Conservation (phyloP, 2,329 filamentous ascomycete genomes). For the Hypoxylon sp. region DNA sequence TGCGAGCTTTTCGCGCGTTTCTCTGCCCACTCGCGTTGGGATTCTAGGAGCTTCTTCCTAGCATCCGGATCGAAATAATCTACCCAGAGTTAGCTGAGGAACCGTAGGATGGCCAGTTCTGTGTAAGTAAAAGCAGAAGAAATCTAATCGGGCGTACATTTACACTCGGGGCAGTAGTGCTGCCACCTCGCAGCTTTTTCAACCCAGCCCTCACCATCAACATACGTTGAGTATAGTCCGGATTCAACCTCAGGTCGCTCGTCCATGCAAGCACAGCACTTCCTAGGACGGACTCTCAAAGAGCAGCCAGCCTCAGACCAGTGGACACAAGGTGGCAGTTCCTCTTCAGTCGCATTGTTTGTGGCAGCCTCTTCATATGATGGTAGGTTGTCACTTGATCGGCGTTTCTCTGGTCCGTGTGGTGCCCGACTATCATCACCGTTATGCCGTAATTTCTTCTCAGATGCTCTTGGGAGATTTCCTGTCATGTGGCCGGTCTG, state of each 20-base stretch:
- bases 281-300: conserved; percentile 13
- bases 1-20: background rate
- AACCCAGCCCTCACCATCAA: conserved; percentile 38
- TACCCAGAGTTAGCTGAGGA: conserved; percentile 12
- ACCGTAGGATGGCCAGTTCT: background rate
- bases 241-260: conserved; percentile 26
- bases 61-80: conserved; percentile 34
- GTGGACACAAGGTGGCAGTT: conserved; percentile 28
- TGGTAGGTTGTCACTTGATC: conserved; percentile 3
- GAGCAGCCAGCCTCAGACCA: conserved; percentile 26
- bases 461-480: background rate
- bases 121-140: background rate
- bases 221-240: conserved; percentile 40
- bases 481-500: background rate
- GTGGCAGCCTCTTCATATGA: conserved; percentile 24
- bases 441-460: background rate
- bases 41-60: conserved; percentile 11
- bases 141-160: conserved; percentile 13
- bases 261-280: conserved; percentile 42
- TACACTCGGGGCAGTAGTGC: conserved; percentile 41
- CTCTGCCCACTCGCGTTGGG: conserved; percentile 33
- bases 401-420: conserved; percentile 4
- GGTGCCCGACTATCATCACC: background rate
- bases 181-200: conserved; percentile 38
- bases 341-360: conserved; percentile 4